phyloP scores from a whole-genome alignment of 176 grass and related monocot species.

The Hordeum marinum region DNA sequence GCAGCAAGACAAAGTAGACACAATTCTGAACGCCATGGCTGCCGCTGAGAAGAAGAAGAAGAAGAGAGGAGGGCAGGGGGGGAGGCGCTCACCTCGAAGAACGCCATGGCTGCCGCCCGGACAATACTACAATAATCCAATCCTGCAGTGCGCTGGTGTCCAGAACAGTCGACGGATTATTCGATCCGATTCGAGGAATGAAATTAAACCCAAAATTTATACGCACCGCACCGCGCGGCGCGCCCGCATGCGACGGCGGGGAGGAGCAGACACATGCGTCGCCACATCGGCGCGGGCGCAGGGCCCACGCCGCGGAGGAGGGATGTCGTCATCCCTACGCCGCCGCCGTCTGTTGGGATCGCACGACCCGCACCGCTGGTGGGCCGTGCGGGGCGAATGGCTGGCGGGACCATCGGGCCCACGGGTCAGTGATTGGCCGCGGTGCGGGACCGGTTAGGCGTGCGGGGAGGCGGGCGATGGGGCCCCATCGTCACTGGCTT shows the following conservation, averaged over 20 bases:
- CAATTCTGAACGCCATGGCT: too few relatives aligned
- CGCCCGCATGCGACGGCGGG: background rate
- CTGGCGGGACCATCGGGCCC: too few relatives aligned
- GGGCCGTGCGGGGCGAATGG: background rate
- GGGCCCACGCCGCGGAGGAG: background rate
- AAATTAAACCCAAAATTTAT: background rate
- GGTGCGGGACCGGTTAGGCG: background rate
- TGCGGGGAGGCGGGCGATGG: too few relatives aligned
- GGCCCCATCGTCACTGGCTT: background rate
- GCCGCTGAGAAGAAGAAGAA: background rate
- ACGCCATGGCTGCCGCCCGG: slow-evolving; percentile 8
- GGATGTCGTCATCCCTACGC: slow-evolving; percentile 29
- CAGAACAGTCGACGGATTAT: background rate
- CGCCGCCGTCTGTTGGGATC: background rate
- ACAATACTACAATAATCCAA: background rate
- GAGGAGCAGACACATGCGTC: background rate
- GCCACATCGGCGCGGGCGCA: background rate
- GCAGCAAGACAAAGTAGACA: background rate
- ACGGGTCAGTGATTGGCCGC: background rate
- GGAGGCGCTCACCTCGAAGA: slow-evolving; percentile 41
- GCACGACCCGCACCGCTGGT: background rate
- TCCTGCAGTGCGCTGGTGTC: too few relatives aligned
- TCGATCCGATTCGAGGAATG: background rate
- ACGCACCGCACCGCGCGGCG: background rate
- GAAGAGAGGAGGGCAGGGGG: background rate